Percentiles rank a stretch among this genome's conserved stretches.
These are phyloP conservation scores for Leucocoprinus leucothites DNA, from an alignment of 768 basidiomycete genomes.

Conservation along the genomic window DNA sequence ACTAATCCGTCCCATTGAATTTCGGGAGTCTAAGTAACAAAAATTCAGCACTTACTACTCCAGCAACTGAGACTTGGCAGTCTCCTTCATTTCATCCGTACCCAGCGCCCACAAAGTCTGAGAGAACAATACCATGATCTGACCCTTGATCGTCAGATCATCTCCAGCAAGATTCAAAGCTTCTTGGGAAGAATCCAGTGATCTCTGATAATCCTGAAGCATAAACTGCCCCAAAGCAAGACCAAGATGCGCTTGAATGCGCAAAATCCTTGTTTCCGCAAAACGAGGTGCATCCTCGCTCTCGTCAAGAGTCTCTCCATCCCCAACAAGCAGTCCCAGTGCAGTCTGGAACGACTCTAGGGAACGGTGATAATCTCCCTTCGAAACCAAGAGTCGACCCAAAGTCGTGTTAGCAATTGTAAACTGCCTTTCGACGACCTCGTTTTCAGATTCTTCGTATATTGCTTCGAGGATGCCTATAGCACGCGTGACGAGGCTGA, in stretches of 20 bases:
- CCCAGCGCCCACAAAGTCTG: conserved; percentile 83
- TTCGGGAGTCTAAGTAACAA: background rate
- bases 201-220: conserved; percentile 55
- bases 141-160: conserved; percentile 51
- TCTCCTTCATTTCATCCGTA: conserved; percentile 71
- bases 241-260: conserved; percentile 66
- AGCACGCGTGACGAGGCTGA: conserved; percentile 53
- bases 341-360: conserved; percentile 70
- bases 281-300: conserved; percentile 30
- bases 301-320: conserved; percentile 29
- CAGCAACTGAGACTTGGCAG: conserved; percentile 73
- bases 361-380: conserved; percentile 55
- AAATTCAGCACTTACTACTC: conserved; percentile 59
- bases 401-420: conserved; percentile 79
- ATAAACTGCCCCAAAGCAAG: conserved; percentile 71
- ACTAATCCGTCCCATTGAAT: conserved; percentile 33
- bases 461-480: conserved; percentile 75
- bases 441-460: conserved; percentile 87
- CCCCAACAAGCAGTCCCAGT: conserved; percentile 63
- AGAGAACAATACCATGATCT: conserved; percentile 75
- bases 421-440: conserved; percentile 73
- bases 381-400: conserved; percentile 70
- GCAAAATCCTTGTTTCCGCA: conserved; percentile 26
- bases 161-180: conserved; percentile 56
- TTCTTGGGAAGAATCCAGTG: conserved; percentile 64